These are phyloP conservation scores for Orbilia blumenaviensis DNA, from an alignment of 2,329 filamentous ascomycete genomes.

Conservation along the genomic window DNA sequence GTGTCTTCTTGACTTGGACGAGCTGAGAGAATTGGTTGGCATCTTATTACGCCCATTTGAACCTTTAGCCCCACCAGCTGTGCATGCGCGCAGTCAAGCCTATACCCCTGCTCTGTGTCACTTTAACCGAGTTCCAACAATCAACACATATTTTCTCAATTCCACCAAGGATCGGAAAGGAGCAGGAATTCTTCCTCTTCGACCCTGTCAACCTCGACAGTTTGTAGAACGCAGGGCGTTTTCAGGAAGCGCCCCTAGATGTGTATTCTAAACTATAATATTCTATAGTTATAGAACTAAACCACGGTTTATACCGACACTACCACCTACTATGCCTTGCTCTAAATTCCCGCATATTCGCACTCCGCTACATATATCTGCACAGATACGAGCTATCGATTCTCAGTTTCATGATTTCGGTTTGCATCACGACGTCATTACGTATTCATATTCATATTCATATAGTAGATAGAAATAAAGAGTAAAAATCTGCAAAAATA, in stretches of 20 bases:
- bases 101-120: slow-evolving; percentile 10
- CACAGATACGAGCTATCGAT: background rate
- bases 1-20: no score
- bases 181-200: no score
- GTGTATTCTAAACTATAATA: background rate
- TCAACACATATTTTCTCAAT: slow-evolving; percentile 16
- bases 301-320: background rate
- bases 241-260: no score
- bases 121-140: slow-evolving; percentile 34
- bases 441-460: no score
- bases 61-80: background rate
- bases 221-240: no score
- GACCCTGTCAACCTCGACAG: no score
- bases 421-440: no score
- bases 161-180: no score
- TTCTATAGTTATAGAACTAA: background rate
- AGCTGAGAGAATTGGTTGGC: background rate
- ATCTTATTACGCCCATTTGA: background rate
- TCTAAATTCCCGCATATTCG: slow-evolving; percentile 2
- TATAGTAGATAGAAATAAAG: background rate
- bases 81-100: no score
- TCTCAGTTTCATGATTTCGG: background rate
- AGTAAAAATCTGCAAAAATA: background rate
- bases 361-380: background rate
- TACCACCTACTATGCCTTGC: background rate